phyloP scores from a whole-genome alignment of 2,329 filamentous ascomycete genomes.

The Xenosphaeropsis pyriputrescens region DNA sequence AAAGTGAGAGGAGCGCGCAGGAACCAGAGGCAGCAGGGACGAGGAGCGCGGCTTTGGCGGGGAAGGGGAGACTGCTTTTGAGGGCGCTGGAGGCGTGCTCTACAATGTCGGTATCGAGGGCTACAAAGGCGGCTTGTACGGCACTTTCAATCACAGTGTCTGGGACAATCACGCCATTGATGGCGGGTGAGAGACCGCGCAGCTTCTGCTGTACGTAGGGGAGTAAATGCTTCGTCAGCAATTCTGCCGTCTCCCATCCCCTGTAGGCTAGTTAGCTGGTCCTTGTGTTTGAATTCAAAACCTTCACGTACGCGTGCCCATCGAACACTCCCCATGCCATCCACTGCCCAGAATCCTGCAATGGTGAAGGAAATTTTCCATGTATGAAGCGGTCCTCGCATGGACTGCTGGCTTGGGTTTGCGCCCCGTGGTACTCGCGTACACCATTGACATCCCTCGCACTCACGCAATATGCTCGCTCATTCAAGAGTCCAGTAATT shows the following conservation, averaged over 20 bases:
- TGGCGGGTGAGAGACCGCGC: constrained; percentile 12
- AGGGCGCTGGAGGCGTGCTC: constrained; percentile 18
- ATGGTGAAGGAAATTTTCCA: background rate
- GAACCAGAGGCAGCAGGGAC: constrained; percentile 34
- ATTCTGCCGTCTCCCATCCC: constrained; percentile 25
- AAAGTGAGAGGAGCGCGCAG: constrained; percentile 48
- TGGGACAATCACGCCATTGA: constrained; percentile 10
- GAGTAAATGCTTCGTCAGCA: constrained; percentile 26
- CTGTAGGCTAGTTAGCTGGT: constrained; percentile 7
- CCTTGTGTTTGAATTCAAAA: background rate
- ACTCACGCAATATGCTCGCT: background rate
- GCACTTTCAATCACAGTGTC: constrained; percentile 33
- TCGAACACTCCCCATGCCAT: constrained; percentile 23
- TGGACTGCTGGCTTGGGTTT: background rate
- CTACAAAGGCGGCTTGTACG: constrained; percentile 41
- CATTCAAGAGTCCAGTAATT: background rate
- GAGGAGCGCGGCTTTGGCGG: constrained; percentile 17
- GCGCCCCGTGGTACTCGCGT: background rate
- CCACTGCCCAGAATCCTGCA: background rate
- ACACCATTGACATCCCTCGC: background rate
- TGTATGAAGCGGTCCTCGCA: background rate
- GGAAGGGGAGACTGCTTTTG: constrained; percentile 14
- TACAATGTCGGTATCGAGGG: constrained; percentile 41
- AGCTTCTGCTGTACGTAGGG: constrained; percentile 25
- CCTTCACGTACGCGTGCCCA: constrained; percentile 28